These are phyloP conservation scores for Leucogyrophana mollusca DNA, from an alignment of 768 basidiomycete species.

Conservation along the genomic window DNA sequence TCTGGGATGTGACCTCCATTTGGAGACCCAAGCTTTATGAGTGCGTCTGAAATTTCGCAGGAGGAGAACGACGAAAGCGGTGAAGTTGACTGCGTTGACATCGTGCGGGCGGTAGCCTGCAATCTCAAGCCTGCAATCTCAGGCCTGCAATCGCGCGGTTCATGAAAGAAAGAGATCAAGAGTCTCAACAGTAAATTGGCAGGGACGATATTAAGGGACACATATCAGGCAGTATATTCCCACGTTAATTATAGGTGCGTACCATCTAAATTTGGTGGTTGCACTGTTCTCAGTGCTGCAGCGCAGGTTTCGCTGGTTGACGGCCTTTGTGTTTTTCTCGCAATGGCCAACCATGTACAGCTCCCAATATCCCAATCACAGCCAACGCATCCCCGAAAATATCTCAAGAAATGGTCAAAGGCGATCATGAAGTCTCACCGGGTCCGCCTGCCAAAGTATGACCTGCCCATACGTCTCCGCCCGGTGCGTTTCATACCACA, in stretches of 20 bases:
- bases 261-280: not conserved
- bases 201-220: not conserved
- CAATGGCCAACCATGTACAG: slow-evolving; percentile 11
- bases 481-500: slow-evolving; percentile 53
- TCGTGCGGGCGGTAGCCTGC: slow-evolving; percentile 9
- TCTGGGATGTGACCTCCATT: slow-evolving; percentile 84
- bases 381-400: slow-evolving; percentile 27
- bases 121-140: slow-evolving; percentile 7
- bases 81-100: slow-evolving; percentile 16
- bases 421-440: slow-evolving; percentile 71
- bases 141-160: not conserved
- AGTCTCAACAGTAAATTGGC: too few relatives aligned
- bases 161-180: not conserved
- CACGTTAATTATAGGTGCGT: not conserved
- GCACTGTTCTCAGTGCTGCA: not conserved
- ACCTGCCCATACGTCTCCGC: slow-evolving; percentile 69
- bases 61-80: slow-evolving; percentile 50
- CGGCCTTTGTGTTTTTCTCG: not conserved
- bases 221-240: slow-evolving; percentile 5
- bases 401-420: slow-evolving; percentile 46
- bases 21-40: slow-evolving; percentile 71
- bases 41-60: slow-evolving; percentile 87
- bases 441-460: slow-evolving; percentile 61
- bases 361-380: slow-evolving; percentile 9
- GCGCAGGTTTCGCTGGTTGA: not conserved